phyloP scores from a whole-genome alignment of 208 protist genomes.

The Crithidia bombi region DNA sequence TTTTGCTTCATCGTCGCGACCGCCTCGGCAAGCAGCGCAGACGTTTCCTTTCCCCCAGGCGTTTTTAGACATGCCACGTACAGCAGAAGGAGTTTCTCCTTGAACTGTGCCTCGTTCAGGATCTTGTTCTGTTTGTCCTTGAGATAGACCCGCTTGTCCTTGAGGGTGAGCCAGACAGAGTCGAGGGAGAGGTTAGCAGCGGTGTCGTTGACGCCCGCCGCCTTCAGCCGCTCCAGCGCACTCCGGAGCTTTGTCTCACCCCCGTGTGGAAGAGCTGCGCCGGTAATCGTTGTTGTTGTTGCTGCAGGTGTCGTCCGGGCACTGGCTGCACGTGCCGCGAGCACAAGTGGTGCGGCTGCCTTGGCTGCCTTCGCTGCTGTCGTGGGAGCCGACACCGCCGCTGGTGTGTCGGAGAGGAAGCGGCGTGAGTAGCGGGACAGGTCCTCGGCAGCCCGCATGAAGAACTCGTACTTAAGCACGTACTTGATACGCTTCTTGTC shows the following conservation, averaged over 20 bases:
- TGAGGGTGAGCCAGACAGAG: slow-evolving; percentile 31
- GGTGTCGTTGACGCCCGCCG: slow-evolving; percentile 35
- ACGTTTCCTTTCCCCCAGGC: slow-evolving; percentile 33
- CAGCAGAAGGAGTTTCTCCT: slow-evolving; percentile 49
- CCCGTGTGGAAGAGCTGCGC: neutral
- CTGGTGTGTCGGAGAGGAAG: slow-evolving; percentile 27
- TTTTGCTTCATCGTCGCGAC: slow-evolving; percentile 22
- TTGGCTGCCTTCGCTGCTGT: neutral
- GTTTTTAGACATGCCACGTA: slow-evolving; percentile 41
- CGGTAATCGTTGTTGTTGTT: neutral
- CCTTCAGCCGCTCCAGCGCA: slow-evolving; percentile 26
- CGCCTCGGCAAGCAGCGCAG: slow-evolving; percentile 44
- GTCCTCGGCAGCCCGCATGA: slow-evolving; percentile 65
- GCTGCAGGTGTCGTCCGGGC: neutral
- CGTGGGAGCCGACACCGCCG: neutral
- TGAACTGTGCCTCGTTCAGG: slow-evolving; percentile 35
- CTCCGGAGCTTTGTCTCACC: slow-evolving; percentile 14
- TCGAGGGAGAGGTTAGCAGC: slow-evolving; percentile 24
- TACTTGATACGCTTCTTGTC: slow-evolving; percentile 71
- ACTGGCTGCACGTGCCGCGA: neutral
- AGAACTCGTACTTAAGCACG: slow-evolving; percentile 76
- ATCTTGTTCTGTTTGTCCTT: slow-evolving; percentile 41
- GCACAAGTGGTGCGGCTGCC: neutral
- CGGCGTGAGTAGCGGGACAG: slow-evolving; percentile 42
- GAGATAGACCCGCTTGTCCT: slow-evolving; percentile 33